A percentile compares a stretch with the other conserved stretches of the same genome.
Evolutionary conservation across 208 protist species (phyloP).

Genomic region (Acanthamoeba royreba): DNA sequence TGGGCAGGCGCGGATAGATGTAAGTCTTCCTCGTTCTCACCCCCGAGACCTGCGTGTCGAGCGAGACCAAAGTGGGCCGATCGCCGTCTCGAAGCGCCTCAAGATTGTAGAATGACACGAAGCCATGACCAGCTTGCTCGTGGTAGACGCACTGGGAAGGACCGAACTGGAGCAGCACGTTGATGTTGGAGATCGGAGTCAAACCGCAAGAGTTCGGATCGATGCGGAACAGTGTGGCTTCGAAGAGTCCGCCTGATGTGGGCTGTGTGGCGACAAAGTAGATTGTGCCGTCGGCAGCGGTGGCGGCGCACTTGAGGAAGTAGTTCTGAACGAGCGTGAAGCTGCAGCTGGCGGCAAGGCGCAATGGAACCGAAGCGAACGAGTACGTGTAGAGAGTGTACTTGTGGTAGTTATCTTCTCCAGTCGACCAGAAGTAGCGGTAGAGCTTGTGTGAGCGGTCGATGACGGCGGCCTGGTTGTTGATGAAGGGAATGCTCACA

Average conservation of each 20-base stretch:
- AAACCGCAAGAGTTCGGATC: not conserved
- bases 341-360: not conserved
- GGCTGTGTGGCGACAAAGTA: not conserved
- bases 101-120: not conserved
- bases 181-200: not conserved
- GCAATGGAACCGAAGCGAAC: not conserved
- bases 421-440: not conserved
- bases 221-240: not conserved
- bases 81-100: not conserved
- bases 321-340: not conserved
- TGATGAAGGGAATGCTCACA: not conserved
- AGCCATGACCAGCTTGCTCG: not conserved
- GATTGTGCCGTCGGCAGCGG: not conserved
- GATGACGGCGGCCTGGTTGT: not conserved
- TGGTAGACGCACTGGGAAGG: not conserved
- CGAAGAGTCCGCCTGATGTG: not conserved
- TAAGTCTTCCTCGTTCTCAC: too few species aligned
- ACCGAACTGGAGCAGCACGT: not conserved
- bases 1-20: too few species aligned
- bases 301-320: not conserved
- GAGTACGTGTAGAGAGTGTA: not conserved
- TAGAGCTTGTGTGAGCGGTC: not conserved
- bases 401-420: not conserved
- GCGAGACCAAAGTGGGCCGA: not conserved
- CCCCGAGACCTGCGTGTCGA: too few species aligned